Conservation (phyloP, 2,329 filamentous ascomycete genomes). For the Alternaria infectoria region DNA sequence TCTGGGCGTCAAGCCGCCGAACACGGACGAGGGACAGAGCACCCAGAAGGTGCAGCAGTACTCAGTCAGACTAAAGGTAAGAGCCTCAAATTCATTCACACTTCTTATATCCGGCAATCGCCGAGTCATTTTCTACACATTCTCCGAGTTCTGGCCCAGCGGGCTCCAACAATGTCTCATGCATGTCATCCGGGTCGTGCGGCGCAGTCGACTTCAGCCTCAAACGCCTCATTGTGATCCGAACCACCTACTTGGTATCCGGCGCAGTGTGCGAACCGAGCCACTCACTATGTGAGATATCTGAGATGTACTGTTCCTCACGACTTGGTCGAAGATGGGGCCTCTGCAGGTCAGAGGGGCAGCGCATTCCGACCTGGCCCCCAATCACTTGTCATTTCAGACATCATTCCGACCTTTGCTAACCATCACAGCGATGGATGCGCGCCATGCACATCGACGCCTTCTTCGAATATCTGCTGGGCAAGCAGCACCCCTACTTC, state of each 20-base stretch:
- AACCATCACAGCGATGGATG: constrained; percentile 78
- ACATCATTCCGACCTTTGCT: constrained; percentile 1
- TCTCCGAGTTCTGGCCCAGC: neutral
- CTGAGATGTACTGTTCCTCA: neutral
- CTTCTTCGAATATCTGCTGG: constrained; percentile 88
- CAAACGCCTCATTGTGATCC: constrained; percentile 9
- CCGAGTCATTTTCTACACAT: neutral
- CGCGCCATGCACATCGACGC: constrained; percentile 94
- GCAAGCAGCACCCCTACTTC: constrained; percentile 80
- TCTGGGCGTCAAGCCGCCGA: constrained; percentile 86
- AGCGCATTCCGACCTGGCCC: neutral
- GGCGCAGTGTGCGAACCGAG: constrained; percentile 4
- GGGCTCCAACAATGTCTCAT: constrained; percentile 5
- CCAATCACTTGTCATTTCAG: neutral
- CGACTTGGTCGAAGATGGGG: neutral
- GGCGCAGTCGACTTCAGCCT: constrained; percentile 7
- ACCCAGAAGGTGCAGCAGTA: constrained; percentile 95
- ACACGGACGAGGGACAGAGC: constrained; percentile 82
- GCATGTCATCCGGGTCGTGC: constrained; percentile 12
- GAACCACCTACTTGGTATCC: constrained; percentile 3
- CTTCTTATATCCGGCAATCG: neutral
- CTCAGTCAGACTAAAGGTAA: constrained; percentile 86
- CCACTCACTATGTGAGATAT: neutral
- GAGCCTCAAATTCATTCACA: constrained; percentile 13
- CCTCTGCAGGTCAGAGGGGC: constrained; percentile 1